A percentile compares a stretch with the other conserved stretches of the same genome.
Conservation (phyloP, 2,329 filamentous ascomycete species). For the Onygena corvina region DNA sequence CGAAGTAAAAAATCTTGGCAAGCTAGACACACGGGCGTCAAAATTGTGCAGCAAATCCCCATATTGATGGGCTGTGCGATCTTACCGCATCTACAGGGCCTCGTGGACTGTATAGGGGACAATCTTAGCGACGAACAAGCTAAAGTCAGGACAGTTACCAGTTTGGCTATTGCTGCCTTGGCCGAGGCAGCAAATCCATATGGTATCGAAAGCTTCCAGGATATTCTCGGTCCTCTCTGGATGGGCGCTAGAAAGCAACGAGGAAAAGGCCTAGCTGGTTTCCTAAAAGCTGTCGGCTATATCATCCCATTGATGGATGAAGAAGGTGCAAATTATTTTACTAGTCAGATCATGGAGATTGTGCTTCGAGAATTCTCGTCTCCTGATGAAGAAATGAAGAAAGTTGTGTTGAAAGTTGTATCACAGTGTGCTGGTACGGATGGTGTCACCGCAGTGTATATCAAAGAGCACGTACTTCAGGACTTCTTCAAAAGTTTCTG, state of each 20-base stretch:
- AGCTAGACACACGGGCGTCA: conserved; percentile 92
- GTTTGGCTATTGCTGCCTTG: conserved; percentile 83
- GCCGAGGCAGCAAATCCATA: conserved; percentile 96
- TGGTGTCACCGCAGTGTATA: conserved; percentile 84
- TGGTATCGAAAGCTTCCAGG: conserved; percentile 97
- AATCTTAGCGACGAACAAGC: conserved; percentile 96
- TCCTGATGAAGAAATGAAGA: conserved; percentile 99
- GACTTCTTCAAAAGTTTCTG: conserved; percentile 99
- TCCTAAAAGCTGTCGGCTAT: conserved; percentile 93
- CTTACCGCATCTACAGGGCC: conserved; percentile 82
- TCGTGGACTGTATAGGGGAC: conserved; percentile 91
- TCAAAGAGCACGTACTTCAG: conserved; percentile 87
- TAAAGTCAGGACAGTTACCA: conserved; percentile 93
- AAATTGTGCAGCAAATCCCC: conserved; percentile 97
- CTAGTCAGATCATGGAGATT: conserved; percentile 97
- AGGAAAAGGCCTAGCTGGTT: conserved; percentile 88
- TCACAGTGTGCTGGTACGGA: conserved; percentile 91
- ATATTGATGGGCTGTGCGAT: conserved; percentile 98
- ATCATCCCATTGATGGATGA: conserved; percentile 99
- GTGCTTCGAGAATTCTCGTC: conserved; percentile 89
- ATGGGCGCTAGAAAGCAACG: conserved; percentile 91
- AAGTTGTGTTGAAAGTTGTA: conserved; percentile 93
- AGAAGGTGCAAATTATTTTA: conserved; percentile 98
- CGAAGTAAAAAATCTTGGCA: conserved; percentile 99
- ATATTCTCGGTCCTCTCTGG: conserved; percentile 94